Base-by-base conservation (phyloP, 2,329 filamentous ascomycete species). In the Camptophora hylomeconis region DNA sequence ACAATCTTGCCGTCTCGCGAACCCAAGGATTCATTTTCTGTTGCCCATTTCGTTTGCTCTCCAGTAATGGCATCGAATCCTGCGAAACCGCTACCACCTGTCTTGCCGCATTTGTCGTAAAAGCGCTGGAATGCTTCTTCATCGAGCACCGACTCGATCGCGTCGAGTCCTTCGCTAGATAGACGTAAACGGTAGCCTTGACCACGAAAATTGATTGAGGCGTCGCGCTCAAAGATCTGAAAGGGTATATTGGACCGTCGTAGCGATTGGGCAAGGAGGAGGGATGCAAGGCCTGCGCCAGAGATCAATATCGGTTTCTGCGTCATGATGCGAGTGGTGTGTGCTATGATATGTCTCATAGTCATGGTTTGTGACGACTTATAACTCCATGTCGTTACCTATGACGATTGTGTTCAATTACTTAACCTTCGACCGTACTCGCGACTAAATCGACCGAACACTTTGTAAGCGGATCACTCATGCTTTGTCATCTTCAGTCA, bases 1-100 rank as follows among this genome's bases (percentile, higher is more conserved):
- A 78, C 60, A 6, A 71, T 57, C 45, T 75, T 72, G 4, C 66
- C 69, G 20, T 56, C 69, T 12, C 70, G 59, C 10, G 66, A 72
- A 0, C 49, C 33, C 17, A 75, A 51, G 1, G 7, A n/a, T n/a
- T 20, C 8, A 8, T 20, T 20, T 20, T 8, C 8, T 18, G 28
- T 27, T 3, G 44, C 37, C 14, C 31, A 36, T 3, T 44, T 37
- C 3, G 15, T 32, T 2, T 42, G 49, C 37, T 56, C 51, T 0
- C 67, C 70, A 0, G 65, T 72, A 3, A 65, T 40, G 3, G 69
- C 70, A 38, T 76, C 51, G 14, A 71, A 52, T 0, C 51, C 49
- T 1, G 51, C 48, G 36, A 71, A 63, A 0, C 69, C 72, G 4
- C 43, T 42, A 2, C 71, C 71, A 6, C 63, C 70, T 0, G 72